Conservation (phyloP, 352 stramenopile species). For the Pythium phragmiticola region DNA sequence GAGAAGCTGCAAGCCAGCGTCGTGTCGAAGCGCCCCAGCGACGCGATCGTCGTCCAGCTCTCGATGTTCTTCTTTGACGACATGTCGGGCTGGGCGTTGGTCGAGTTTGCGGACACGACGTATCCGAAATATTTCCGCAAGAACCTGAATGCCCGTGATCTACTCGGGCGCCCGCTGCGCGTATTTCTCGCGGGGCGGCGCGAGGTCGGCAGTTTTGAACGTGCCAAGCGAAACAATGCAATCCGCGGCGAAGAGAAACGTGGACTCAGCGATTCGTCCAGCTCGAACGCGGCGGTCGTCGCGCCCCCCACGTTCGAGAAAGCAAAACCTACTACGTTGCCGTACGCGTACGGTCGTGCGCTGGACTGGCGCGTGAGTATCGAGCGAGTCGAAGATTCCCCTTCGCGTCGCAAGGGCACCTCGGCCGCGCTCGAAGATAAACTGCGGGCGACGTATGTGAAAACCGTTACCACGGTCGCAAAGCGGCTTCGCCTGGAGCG, state of each 20-base stretch:
- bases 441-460: conserved; percentile 61
- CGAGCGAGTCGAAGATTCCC: conserved; percentile 55
- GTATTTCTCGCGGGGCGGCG: conserved; percentile 53
- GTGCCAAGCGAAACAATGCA: conserved; percentile 46
- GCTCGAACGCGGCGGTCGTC: not conserved
- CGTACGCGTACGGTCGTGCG: conserved; percentile 55
- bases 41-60: conserved; percentile 39
- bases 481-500: conserved; percentile 63
- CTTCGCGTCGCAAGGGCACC: conserved; percentile 52
- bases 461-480: conserved; percentile 59
- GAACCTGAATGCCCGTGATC: conserved; percentile 60
- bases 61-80: conserved; percentile 79
- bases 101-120: conserved; percentile 57
- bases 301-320: not conserved
- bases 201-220: conserved; percentile 66
- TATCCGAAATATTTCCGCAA: conserved; percentile 45
- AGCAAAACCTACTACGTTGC: not conserved
- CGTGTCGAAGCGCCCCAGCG: conserved; percentile 7
- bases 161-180: conserved; percentile 48
- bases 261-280: not conserved
- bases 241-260: conserved; percentile 16
- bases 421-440: conserved; percentile 65
- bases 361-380: conserved; percentile 74
- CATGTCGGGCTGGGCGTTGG: conserved; percentile 65
- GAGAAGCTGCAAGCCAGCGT: conserved; percentile 13